Evolutionary conservation across 2,329 filamentous ascomycete genomes (phyloP).

Genomic region (Botrytis paeoniae): DNA sequence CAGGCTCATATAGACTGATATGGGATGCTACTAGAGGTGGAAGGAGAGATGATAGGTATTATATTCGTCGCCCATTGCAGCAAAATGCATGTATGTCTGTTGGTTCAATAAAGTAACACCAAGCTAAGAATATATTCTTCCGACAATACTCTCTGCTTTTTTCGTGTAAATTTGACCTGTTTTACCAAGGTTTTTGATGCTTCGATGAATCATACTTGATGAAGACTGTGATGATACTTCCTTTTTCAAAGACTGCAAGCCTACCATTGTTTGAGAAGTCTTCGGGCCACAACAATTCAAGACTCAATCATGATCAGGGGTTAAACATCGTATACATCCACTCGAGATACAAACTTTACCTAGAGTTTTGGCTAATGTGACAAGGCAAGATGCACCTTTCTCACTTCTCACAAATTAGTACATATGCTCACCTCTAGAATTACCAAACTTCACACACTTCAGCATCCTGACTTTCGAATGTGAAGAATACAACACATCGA

Average conservation of each 20-base stretch:
- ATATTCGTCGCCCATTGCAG: neutral
- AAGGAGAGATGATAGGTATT: neutral
- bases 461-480: neutral
- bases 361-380: neutral
- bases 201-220: neutral
- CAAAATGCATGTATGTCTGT: too few relatives aligned
- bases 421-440: neutral
- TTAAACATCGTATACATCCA: rapidly evolving
- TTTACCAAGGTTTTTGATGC: too few relatives aligned
- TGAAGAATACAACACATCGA: neutral
- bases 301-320: too few relatives aligned
- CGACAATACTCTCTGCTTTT: neutral
- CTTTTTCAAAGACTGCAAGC: neutral
- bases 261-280: neutral
- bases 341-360: neutral
- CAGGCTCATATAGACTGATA: neutral
- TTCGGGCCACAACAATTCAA: neutral
- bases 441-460: neutral
- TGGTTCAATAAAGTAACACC: neutral
- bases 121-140: neutral
- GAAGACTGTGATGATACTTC: neutral
- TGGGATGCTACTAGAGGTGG: neutral
- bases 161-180: neutral
- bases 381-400: too few relatives aligned
- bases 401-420: neutral